These are phyloP conservation scores for Cynanchum wilfordii DNA, from an alignment of 257 asterid species.

Conservation along the genomic window DNA sequence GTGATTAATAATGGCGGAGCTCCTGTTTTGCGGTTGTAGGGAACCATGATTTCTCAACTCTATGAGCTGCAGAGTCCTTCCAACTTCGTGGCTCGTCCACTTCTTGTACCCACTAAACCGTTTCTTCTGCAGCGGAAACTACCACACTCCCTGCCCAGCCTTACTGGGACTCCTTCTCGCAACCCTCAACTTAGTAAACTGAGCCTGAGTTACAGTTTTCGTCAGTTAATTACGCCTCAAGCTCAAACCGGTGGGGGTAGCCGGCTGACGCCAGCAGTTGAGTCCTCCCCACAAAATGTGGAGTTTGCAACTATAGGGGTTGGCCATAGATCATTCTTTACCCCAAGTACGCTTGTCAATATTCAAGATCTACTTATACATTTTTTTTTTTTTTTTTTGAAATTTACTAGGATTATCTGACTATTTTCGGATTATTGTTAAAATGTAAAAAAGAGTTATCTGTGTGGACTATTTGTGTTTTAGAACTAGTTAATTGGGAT, in stretches of 20 bases:
- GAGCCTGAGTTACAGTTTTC: neutral
- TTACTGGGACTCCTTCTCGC: neutral
- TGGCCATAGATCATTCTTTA: neutral
- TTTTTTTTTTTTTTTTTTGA: neutral
- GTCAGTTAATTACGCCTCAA: neutral
- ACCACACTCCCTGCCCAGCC: neutral
- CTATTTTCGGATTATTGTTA: neutral
- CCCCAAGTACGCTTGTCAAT: constrained; percentile 1
- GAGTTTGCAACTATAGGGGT: neutral
- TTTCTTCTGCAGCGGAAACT: neutral
- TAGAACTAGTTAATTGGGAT: neutral
- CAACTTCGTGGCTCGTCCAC: neutral
- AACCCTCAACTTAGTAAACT: neutral
- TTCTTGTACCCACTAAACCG: neutral
- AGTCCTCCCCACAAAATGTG: constrained; percentile 4
- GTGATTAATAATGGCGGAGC: neutral
- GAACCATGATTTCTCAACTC: neutral
- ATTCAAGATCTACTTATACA: neutral
- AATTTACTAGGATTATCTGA: neutral
- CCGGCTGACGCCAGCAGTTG: neutral
- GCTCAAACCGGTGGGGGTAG: neutral
- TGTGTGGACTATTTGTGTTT: neutral
- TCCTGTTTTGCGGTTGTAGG: neutral
- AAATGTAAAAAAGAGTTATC: no score
- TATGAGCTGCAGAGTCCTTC: neutral